Percentiles rank a stretch among this genome's conserved stretches.
Conservation (phyloP, 176 grass and related monocot genomes). For the Ananas comosus region DNA sequence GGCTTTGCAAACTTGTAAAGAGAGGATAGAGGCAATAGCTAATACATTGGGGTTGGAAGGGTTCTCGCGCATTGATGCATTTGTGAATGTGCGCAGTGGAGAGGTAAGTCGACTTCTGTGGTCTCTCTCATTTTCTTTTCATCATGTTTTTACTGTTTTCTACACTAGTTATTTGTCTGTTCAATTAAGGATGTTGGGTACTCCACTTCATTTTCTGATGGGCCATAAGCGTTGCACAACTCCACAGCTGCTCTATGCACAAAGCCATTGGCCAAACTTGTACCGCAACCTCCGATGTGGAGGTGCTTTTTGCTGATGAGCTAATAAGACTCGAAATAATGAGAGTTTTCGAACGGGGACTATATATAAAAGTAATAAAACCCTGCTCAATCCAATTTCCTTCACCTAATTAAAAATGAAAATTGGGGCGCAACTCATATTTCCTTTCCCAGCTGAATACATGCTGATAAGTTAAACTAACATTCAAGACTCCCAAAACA, state of each 20-base stretch:
- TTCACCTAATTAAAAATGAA: neutral
- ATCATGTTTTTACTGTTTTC: neutral
- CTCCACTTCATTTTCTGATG: neutral
- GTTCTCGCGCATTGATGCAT: constrained; percentile 79
- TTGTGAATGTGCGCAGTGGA: constrained; percentile 60
- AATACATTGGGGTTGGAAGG: constrained; percentile 70
- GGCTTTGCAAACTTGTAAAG: constrained; percentile 61
- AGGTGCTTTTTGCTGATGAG: too few species aligned
- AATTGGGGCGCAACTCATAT: neutral
- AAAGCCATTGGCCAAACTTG: too few species aligned
- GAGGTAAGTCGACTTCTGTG: constrained; percentile 36
- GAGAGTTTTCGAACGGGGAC: too few species aligned
- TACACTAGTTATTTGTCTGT: neutral
- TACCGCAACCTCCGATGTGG: too few species aligned
- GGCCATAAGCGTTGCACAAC: neutral
- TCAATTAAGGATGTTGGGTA: neutral
- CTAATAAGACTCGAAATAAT: too few species aligned
- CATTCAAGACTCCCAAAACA: neutral
- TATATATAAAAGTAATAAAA: too few species aligned
- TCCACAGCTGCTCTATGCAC: too few species aligned
- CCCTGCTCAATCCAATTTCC: neutral
- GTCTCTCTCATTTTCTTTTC: neutral
- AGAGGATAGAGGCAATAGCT: constrained; percentile 49
- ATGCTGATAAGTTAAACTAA: neutral
- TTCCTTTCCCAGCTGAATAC: neutral